A percentile compares a stretch with the other conserved stretches of the same genome.
Evolutionary conservation across 1,284 basidiomycete genomes (phyloP).

Genomic region (Athelia psychrophila): DNA sequence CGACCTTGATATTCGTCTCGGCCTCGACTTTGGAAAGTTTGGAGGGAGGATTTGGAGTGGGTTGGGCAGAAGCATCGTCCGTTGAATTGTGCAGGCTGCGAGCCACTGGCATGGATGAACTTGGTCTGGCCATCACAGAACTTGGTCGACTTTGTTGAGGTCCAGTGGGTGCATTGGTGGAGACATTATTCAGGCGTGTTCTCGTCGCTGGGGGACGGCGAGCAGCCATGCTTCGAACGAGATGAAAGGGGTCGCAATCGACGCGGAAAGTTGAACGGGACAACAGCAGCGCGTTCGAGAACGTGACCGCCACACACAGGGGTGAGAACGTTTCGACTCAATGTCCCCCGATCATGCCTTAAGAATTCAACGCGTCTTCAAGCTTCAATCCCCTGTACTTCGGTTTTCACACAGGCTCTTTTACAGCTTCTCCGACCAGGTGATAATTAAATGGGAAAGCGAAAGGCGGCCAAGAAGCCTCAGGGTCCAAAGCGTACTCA

Average conservation of each 20-base stretch:
- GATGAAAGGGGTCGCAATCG: neutral
- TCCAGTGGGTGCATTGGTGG: constrained; percentile 23
- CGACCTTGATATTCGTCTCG: constrained; percentile 88
- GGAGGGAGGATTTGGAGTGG: neutral
- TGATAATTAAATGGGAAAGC: constrained; percentile 66
- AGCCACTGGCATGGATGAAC: constrained; percentile 20
- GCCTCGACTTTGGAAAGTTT: constrained; percentile 29
- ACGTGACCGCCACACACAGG: neutral
- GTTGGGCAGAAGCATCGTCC: neutral
- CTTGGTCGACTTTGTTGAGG: constrained; percentile 28
- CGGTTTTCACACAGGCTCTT: too few species aligned
- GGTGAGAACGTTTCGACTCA: too few species aligned
- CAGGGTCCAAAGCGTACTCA: constrained; percentile 56
- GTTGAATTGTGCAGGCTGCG: neutral
- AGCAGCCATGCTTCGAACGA: constrained; percentile 40
- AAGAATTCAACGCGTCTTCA: too few species aligned
- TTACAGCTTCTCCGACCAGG: too few species aligned
- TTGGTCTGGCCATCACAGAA: constrained; percentile 34
- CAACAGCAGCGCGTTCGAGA: neutral
- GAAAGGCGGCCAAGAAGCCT: constrained; percentile 79
- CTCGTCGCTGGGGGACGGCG: constrained; percentile 48
- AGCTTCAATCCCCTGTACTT: too few species aligned
- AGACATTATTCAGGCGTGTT: constrained; percentile 20
- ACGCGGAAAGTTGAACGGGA: neutral
- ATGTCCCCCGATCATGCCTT: too few species aligned